Evolutionary conservation across 768 basidiomycete species (phyloP), one percentile per base, ranked within the genome.

Genomic region (Leccinum variicolor): DNA sequence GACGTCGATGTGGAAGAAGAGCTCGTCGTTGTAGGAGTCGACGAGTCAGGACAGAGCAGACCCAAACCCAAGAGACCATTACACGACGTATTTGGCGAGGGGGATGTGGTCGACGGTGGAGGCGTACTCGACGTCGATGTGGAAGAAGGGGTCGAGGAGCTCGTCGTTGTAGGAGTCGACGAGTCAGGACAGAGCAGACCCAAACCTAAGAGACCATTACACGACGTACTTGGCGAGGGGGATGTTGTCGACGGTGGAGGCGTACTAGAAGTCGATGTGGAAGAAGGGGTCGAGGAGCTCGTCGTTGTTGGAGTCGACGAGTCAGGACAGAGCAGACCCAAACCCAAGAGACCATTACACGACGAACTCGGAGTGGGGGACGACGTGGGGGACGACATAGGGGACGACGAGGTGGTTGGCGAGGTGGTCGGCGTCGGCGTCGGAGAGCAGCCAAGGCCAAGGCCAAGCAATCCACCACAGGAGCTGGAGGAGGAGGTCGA

Each of bases 401-500:
- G 28, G 2, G 61, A 45, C 4, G 53, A 1, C 4, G 53, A 1
- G 4, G 43, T 21, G 0, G 45, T 7, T 13, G 11, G 31, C 31
- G 36, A 36, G n/a, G n/a, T 41, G 26, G 66, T 50, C 23, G 52
- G 33, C 2, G 56, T 31, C 31, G 55, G 23, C 11, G 57, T 23
- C 4, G 57, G 26, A n/a, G 61, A 23, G 48, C 64, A 70, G 17
- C 59, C 67, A 25, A 65, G 7, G 31, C 59, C 67, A 21, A 62
- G 6, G 23, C 62, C 69, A 31, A 70, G 52, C 2, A 68, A 39
- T 1, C 62, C 69, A 33, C 14, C 29, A n/a, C 68, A 69, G 9
- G 66, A 51, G 39, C 21, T 43, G n/a, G 56, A 19, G 13, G 39
- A 19, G 13, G 39, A 7, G 3, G 52, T 3, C 0, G 58, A 19